Percentiles rank a stretch among this genome's conserved stretches.
phyloP scores from a whole-genome alignment of 768 basidiomycete species.

The Strobilomyces confusus region DNA sequence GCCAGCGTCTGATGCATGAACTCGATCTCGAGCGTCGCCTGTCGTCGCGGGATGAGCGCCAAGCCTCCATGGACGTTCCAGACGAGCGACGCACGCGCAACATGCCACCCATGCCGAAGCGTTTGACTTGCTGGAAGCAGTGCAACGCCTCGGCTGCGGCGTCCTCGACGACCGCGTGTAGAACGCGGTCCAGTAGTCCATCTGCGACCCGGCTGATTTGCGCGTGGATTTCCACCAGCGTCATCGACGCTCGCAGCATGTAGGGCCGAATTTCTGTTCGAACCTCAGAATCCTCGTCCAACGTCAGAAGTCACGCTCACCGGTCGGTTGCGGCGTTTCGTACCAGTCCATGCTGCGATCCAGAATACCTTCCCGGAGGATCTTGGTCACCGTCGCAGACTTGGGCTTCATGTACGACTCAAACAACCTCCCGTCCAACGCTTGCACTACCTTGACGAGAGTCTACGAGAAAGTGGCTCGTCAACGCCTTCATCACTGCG shows the following conservation, averaged over 20 bases:
- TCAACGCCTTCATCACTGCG: not conserved
- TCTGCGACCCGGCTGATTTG: slow-evolving; percentile 82
- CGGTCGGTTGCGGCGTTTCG: slow-evolving; percentile 87
- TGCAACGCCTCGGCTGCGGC: slow-evolving; percentile 78
- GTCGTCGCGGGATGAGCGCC: not conserved
- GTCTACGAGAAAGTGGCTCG: slow-evolving; percentile 40
- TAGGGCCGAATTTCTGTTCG: slow-evolving; percentile 85
- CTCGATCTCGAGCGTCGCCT: slow-evolving; percentile 99
- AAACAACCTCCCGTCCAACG: slow-evolving; percentile 87
- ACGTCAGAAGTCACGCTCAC: slow-evolving; percentile 38
- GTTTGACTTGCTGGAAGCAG: slow-evolving; percentile 84
- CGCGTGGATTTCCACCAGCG: slow-evolving; percentile 88
- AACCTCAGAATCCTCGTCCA: not conserved
- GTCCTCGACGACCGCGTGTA: slow-evolving; percentile 78
- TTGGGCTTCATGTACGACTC: slow-evolving; percentile 85
- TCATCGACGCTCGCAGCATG: slow-evolving; percentile 85
- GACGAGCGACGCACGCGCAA: slow-evolving; percentile 56
- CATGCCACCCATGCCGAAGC: slow-evolving; percentile 99
- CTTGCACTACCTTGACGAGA: slow-evolving; percentile 70
- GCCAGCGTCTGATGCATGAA: slow-evolving; percentile 96
- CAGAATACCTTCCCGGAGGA: slow-evolving; percentile 77
- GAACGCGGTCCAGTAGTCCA: slow-evolving; percentile 73
- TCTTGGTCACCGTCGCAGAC: slow-evolving; percentile 56
- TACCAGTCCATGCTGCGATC: slow-evolving; percentile 88
- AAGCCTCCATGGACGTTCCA: not conserved